Evolutionary conservation across 768 basidiomycete species (phyloP).

Genomic region (Pulveroboletus sp.): DNA sequence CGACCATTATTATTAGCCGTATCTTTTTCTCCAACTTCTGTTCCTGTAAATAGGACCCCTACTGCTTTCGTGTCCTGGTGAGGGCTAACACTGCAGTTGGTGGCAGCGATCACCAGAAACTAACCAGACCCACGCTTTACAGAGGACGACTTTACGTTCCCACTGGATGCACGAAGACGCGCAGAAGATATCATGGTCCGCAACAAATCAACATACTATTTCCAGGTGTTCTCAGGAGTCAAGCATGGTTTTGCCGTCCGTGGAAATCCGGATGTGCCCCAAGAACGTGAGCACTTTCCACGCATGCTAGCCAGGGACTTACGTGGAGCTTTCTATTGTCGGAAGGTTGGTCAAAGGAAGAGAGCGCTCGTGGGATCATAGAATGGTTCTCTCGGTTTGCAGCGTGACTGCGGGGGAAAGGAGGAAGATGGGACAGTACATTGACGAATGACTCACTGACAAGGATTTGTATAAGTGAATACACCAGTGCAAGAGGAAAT

Average conservation of each 20-base stretch:
- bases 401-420: background rate
- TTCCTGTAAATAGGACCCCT: slow-evolving; percentile 17
- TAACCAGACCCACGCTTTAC: background rate
- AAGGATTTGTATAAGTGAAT: too few species aligned
- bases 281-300: slow-evolving; percentile 1
- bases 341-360: too few species aligned
- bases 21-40: too few species aligned
- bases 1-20: too few species aligned
- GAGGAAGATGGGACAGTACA: too few species aligned
- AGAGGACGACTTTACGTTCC: slow-evolving; percentile 54
- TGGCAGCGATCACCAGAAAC: too few species aligned
- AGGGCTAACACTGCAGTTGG: too few species aligned
- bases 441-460: too few species aligned
- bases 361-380: slow-evolving; percentile 36
- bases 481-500: too few species aligned
- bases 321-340: too few species aligned
- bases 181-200: slow-evolving; percentile 55
- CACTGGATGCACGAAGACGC: slow-evolving; percentile 43
- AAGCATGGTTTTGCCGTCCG: slow-evolving; percentile 23
- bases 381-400: background rate
- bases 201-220: slow-evolving; percentile 46
- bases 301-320: too few species aligned
- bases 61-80: slow-evolving; percentile 25
- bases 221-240: slow-evolving; percentile 53
- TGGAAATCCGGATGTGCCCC: slow-evolving; percentile 12